Base-by-base conservation (phyloP, 129 eudicot species). In the Kitagawia praeruptora region DNA sequence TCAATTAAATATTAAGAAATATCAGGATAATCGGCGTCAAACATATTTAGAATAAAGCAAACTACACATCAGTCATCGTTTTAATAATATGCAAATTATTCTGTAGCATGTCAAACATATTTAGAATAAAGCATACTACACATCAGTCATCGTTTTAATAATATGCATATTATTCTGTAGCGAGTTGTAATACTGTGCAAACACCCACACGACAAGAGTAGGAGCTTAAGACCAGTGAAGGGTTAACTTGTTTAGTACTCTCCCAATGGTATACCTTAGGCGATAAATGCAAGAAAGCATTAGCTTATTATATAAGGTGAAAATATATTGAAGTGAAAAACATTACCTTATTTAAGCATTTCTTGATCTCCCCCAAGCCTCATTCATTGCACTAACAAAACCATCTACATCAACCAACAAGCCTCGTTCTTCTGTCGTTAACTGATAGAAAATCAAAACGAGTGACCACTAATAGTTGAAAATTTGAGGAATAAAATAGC, bases 291-390 rank as follows among this genome's bases (percentile, higher is more conserved):
- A 53, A 4, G 8, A 53, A 19, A 53, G 1, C 23, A 53, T 53
- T 18, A 53, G 8, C 63, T 6, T 16, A 53, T 18, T 19, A 53
- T 39, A 18, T 16, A 53, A 53, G 19, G 63, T 53, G 25, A 19
- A 5, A 53, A 19, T 11, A 53, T 39, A 53, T 15, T 21, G 4
- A 8, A 63, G 70, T 63, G 70, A 9, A 25, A 9, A 63, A n/a
- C 25, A 41, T 39, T 82, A 95, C 99, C 97, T 89, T 95, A 80
- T 90, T 85, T 92, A 96, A 54, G 96, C 99, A 80, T 75, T 89
- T 85, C 99, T 92, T 72, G 99, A 92, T 85, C 96, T 89, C 90
- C 92, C 96, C 86, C 97, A 86, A 16, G 99, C 99, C 82, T 90
- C 96, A 73, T 87, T 80, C 99, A 95, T 92, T 70, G 97, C 94